Evolutionary conservation across 345 rosid genomes (phyloP).

Genomic region (Rhodomyrtus tomentosa): DNA sequence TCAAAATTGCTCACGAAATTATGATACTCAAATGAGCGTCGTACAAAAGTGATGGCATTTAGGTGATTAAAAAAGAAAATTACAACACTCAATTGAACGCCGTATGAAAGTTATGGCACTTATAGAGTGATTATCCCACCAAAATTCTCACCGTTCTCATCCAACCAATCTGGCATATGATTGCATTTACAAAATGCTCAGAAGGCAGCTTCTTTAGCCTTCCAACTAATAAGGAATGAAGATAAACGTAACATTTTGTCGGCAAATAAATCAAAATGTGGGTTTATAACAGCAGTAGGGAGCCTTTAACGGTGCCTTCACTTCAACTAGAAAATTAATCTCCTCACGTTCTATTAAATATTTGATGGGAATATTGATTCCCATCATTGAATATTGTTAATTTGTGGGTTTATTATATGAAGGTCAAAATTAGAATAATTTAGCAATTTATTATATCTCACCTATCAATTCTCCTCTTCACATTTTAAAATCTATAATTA

Average conservation of each 20-base stretch:
- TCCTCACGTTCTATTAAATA: neutral
- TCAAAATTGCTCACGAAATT: neutral
- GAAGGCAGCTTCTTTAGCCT: neutral
- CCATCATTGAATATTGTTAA: neutral
- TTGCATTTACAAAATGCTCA: neutral
- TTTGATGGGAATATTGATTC: neutral
- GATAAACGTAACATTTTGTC: neutral
- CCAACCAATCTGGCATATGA: neutral
- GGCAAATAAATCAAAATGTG: neutral
- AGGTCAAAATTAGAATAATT: neutral
- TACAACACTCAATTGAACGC: too few relatives aligned
- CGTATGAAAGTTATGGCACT: too few relatives aligned
- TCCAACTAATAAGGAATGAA: neutral
- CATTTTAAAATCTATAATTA: neutral
- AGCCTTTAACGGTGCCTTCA: neutral
- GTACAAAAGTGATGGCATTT: too few relatives aligned
- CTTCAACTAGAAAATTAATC: neutral
- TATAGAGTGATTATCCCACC: neutral
- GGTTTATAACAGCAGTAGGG: neutral
- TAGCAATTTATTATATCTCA: neutral
- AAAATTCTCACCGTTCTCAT: neutral
- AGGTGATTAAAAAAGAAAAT: too few relatives aligned
- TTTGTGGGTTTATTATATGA: neutral
- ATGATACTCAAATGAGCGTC: too few relatives aligned
- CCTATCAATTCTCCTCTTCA: neutral